Evolutionary conservation across 208 protist genomes (phyloP).

Genomic region (Trypanosoma vivax): DNA sequence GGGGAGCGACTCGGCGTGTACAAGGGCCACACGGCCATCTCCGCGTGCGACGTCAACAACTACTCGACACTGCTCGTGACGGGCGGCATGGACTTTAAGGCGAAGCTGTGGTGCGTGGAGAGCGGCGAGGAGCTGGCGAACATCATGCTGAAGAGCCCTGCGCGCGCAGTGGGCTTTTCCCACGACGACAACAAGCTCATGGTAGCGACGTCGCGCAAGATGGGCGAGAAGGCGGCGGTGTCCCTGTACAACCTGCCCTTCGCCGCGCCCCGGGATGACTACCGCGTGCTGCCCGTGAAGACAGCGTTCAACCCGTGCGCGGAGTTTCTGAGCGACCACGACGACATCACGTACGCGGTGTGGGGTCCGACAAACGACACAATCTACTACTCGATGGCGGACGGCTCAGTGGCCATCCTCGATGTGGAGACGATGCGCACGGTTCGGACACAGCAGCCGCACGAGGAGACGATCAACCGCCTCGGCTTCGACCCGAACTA

Average conservation of each 20-base stretch:
- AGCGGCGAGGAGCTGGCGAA: constrained; percentile 81
- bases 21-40: constrained; percentile 90
- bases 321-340: constrained; percentile 35
- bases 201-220: constrained; percentile 86
- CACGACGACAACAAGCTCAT: constrained; percentile 90
- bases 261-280: constrained; percentile 33
- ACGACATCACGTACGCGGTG: constrained; percentile 80
- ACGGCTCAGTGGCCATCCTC: constrained; percentile 89
- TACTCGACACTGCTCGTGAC: constrained; percentile 81
- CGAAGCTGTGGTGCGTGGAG: constrained; percentile 88
- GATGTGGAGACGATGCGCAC: constrained; percentile 88
- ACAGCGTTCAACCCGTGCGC: constrained; percentile 57
- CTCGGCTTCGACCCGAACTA: constrained; percentile 89
- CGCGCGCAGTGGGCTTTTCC: constrained; percentile 71
- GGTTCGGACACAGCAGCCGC: constrained; percentile 56
- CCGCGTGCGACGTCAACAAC: constrained; percentile 90
- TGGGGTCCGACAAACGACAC: constrained; percentile 96
- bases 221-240: constrained; percentile 70
- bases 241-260: constrained; percentile 89
- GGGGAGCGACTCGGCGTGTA: constrained; percentile 96
- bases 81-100: constrained; percentile 68
- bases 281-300: constrained; percentile 55
- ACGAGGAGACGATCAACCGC: constrained; percentile 60
- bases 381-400: constrained; percentile 91
- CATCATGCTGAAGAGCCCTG: constrained; percentile 66